Evolutionary conservation across 75 land plant genomes (phyloP).

Genomic region (Pinus taeda): DNA sequence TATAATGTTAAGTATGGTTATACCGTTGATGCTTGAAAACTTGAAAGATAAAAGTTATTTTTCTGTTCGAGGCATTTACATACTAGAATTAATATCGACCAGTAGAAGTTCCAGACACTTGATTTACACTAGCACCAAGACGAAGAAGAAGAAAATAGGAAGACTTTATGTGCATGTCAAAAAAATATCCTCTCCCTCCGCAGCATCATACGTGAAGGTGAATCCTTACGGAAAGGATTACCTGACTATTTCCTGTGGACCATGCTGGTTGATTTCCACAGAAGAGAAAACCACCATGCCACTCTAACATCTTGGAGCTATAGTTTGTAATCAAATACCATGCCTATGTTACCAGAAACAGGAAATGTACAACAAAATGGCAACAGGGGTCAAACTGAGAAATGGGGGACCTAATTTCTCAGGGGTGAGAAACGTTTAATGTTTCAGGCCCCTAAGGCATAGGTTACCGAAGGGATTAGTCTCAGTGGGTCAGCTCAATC

Average conservation of each 20-base stretch:
- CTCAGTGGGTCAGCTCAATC: too few species aligned
- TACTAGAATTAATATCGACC: not conserved
- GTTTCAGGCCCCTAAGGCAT: too few species aligned
- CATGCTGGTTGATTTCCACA: not conserved
- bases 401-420: too few species aligned
- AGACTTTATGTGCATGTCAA: not conserved
- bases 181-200: not conserved
- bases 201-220: not conserved
- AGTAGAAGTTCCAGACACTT: not conserved
- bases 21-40: not conserved
- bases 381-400: too few species aligned
- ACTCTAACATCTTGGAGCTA: not conserved
- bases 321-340: not conserved
- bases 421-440: too few species aligned
- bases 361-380: too few species aligned
- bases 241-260: constrained; percentile 1
- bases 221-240: not conserved
- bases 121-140: not conserved
- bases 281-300: not conserved
- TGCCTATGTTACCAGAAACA: not conserved
- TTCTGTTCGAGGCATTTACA: not conserved
- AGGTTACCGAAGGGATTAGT: too few species aligned
- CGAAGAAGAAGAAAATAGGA: not conserved
- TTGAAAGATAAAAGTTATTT: not conserved
- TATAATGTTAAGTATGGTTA: not conserved